Evolutionary conservation across 129 eudicot genomes (phyloP).

Genomic region (Pulicaria dysenterica): DNA sequence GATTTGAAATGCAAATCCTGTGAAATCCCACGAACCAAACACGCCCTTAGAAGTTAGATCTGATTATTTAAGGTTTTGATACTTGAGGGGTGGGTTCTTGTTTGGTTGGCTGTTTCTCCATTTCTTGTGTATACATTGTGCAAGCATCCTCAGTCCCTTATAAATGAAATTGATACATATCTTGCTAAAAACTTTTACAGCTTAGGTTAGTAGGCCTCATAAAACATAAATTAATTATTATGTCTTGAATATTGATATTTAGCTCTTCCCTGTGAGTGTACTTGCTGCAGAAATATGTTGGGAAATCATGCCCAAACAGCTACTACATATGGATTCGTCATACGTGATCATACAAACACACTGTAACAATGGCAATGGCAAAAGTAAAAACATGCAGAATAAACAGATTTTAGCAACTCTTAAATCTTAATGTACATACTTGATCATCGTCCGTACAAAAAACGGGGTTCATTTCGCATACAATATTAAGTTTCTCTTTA

Average conservation of each 20-base stretch:
- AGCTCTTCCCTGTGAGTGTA: constrained; percentile 2
- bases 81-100: not conserved
- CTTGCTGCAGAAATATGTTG: constrained; percentile 7
- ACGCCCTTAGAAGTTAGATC: not conserved
- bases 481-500: constrained; percentile 43
- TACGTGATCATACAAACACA: too few species aligned
- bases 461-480: constrained; percentile 29
- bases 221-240: constrained; percentile 11
- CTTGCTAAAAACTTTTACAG: not conserved
- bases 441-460: constrained; percentile 29
- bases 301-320: not conserved
- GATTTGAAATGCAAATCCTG: too few species aligned
- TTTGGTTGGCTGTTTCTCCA: constrained; percentile 1
- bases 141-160: not conserved
- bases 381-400: not conserved
- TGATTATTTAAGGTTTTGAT: not conserved
- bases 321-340: too few species aligned
- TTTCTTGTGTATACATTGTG: not conserved
- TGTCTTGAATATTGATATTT: constrained; percentile 16
- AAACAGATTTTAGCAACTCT: constrained; percentile 5
- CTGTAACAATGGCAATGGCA: too few species aligned
- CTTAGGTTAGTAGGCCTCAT: not conserved
- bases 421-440: not conserved
- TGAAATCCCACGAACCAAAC: not conserved
- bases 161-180: not conserved